Percentiles rank a stretch among this genome's conserved stretches.
phyloP scores from a whole-genome alignment of 495 filamentous ascomycete species.

The Hypoxylon rickii region DNA sequence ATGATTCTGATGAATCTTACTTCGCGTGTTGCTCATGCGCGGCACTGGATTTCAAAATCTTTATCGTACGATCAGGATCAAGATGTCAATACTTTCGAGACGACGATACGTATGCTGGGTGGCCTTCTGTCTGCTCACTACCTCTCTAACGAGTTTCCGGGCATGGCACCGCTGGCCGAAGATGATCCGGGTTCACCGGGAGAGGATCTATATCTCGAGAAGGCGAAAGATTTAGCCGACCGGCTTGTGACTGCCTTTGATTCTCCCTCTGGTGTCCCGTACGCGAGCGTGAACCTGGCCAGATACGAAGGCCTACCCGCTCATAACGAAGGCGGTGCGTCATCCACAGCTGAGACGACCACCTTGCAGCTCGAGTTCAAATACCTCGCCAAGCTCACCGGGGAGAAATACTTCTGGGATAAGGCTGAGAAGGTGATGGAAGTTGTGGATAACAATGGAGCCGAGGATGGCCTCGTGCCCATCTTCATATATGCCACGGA shows the following conservation, averaged over 20 bases:
- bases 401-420: constrained; percentile 89
- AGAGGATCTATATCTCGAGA: constrained; percentile 94
- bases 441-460: constrained; percentile 78
- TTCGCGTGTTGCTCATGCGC: constrained; percentile 78
- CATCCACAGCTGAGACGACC: constrained; percentile 90
- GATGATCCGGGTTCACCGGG: constrained; percentile 69
- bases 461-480: constrained; percentile 82
- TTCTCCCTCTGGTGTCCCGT: constrained; percentile 82
- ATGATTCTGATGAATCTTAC: constrained; percentile 99
- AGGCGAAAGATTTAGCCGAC: constrained; percentile 89
- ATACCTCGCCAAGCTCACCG: constrained; percentile 92
- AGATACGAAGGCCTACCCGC: constrained; percentile 73
- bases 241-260: constrained; percentile 87
- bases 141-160: constrained; percentile 73
- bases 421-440: constrained; percentile 89
- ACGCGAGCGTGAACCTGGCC: constrained; percentile 85
- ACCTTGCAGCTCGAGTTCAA: constrained; percentile 96
- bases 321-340: constrained; percentile 85
- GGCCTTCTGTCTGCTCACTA: constrained; percentile 95
- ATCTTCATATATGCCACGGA: constrained; percentile 84
- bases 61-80: constrained; percentile 88
- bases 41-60: constrained; percentile 85
- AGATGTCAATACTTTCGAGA: constrained; percentile 97
- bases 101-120: constrained; percentile 96
- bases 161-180: constrained; percentile 66